Conservation (phyloP, 78 protist genomes). For the Chrysochromulina parva region DNA sequence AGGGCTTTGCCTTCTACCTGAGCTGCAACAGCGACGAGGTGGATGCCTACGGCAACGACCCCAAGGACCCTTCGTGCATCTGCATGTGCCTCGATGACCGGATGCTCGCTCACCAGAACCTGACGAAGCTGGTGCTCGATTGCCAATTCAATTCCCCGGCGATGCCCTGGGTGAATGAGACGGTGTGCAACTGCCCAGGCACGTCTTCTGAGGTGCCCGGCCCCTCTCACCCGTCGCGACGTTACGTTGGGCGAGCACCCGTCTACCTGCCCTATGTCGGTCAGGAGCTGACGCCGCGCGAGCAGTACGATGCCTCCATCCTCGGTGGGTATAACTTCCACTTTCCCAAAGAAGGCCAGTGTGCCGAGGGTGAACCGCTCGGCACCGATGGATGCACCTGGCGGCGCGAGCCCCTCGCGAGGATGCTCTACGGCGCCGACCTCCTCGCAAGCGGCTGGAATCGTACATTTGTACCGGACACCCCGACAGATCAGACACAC, state of each 20-base stretch:
- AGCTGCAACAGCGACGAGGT: not conserved
- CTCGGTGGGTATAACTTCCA: not conserved
- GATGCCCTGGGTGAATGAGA: slow-evolving; percentile 10
- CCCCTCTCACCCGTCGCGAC: not conserved
- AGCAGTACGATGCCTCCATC: not conserved
- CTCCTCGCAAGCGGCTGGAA: not conserved
- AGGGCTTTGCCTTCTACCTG: not conserved
- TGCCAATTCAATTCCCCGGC: not conserved
- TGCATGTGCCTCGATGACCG: not conserved
- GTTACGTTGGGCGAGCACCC: not conserved
- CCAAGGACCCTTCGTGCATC: not conserved
- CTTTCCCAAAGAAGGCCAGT: not conserved
- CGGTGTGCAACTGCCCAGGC: not conserved
- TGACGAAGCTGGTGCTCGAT: not conserved
- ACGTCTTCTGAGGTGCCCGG: not conserved
- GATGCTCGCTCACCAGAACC: not conserved
- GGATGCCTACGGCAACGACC: not conserved
- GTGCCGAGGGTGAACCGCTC: not conserved
- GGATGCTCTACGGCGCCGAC: not conserved
- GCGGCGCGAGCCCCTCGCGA: not conserved
- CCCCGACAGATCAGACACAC: not conserved
- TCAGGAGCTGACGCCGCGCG: not conserved
- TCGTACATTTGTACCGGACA: not conserved
- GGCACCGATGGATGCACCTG: not conserved
- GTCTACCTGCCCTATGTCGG: slow-evolving; percentile 17